phyloP scores from a whole-genome alignment of 768 basidiomycete species.

The Rhodotorula graminis region DNA sequence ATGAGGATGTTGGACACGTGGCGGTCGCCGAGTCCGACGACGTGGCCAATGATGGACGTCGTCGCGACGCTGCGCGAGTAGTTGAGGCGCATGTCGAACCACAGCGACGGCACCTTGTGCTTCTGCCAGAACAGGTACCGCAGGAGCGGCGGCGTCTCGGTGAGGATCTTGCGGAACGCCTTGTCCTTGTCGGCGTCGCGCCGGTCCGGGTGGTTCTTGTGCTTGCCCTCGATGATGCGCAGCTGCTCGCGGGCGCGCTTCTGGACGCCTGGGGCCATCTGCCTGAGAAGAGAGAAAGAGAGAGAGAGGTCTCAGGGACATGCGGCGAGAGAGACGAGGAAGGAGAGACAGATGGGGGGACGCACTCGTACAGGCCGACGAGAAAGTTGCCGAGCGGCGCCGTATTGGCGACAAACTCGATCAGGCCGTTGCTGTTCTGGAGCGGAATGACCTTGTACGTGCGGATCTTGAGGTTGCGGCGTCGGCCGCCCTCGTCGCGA shows the following conservation, averaged over 20 bases:
- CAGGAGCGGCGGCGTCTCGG: conserved; percentile 73
- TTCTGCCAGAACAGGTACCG: conserved; percentile 88
- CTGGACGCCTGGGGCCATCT: neutral
- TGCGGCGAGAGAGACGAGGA: too few relatives aligned
- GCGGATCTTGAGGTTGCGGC: conserved; percentile 67
- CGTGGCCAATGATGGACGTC: conserved; percentile 86
- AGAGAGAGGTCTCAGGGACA: too few relatives aligned
- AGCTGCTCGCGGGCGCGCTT: neutral
- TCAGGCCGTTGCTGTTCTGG: conserved; percentile 68
- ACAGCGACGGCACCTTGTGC: conserved; percentile 78
- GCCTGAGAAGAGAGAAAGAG: neutral
- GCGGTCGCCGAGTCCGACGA: conserved; percentile 87
- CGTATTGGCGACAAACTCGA: conserved; percentile 87
- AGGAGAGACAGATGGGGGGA: neutral
- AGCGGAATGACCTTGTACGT: conserved; percentile 88
- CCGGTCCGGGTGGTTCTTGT: conserved; percentile 12
- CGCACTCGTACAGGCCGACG: conserved; percentile 23
- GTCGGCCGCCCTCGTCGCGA: conserved; percentile 68
- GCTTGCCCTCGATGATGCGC: neutral
- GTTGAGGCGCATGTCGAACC: conserved; percentile 84
- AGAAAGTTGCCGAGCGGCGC: conserved; percentile 55
- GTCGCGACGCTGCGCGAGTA: conserved; percentile 91
- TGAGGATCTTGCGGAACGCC: conserved; percentile 49
- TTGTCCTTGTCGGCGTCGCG: conserved; percentile 20
- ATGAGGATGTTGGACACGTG: conserved; percentile 88